Conservation (phyloP, 768 basidiomycete genomes). For the Panaeolus papilionaceus region DNA sequence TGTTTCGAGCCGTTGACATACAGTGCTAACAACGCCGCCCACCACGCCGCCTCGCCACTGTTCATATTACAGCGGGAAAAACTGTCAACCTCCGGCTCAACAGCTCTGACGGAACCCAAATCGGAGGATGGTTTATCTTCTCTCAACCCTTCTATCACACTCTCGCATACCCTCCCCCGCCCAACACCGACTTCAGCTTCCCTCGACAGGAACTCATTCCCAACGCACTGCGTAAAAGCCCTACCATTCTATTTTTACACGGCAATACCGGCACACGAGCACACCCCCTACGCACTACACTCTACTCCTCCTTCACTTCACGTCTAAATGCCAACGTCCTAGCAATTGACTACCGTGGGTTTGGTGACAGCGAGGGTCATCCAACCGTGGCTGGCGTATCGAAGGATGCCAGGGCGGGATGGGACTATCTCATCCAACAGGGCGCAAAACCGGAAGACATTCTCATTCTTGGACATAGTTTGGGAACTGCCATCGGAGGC, state of each 20-base stretch:
- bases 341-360: conserved; percentile 78
- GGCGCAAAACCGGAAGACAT: conserved; percentile 58
- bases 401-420: conserved; percentile 64
- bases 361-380: conserved; percentile 69
- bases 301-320: conserved; percentile 57
- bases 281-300: conserved; percentile 52
- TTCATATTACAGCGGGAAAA: conserved; percentile 54
- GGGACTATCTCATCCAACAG: conserved; percentile 63
- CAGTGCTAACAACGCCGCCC: neutral
- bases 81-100: conserved; percentile 61
- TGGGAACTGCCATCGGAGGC: conserved; percentile 74
- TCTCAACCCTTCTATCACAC: conserved; percentile 55
- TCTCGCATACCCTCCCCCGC: conserved; percentile 38
- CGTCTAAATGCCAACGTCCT: conserved; percentile 65
- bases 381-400: conserved; percentile 68
- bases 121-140: conserved; percentile 75
- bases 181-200: conserved; percentile 39
- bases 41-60: neutral
- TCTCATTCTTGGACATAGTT: conserved; percentile 73
- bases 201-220: conserved; percentile 34
- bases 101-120: conserved; percentile 65
- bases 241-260: conserved; percentile 75
- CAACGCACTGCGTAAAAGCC: conserved; percentile 39
- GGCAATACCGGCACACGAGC: conserved; percentile 77
- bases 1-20: neutral